Conservation (phyloP, 192 early-diverging fungal genomes). For the Backusella liffmaniae region DNA sequence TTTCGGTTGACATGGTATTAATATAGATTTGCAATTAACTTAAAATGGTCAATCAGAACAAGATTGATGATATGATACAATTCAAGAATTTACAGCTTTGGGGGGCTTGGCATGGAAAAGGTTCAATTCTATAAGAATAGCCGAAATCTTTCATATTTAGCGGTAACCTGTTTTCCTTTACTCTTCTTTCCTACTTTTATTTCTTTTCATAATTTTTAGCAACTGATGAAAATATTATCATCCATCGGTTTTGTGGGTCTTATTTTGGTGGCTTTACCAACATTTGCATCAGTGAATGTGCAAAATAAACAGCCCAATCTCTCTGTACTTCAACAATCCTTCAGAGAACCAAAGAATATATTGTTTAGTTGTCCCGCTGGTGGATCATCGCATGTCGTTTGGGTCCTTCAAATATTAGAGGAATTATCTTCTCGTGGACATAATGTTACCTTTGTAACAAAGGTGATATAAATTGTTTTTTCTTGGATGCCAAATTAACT, state of each 20-base stretch:
- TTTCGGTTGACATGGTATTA: neutral
- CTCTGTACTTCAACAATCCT: neutral
- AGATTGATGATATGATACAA: neutral
- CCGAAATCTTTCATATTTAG: neutral
- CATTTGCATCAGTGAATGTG: neutral
- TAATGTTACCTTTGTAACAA: slow-evolving; percentile 19
- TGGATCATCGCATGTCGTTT: slow-evolving; percentile 23
- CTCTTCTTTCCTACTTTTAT: neutral
- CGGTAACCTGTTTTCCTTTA: neutral
- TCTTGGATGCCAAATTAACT: neutral
- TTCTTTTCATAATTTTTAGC: neutral
- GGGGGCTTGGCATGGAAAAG: neutral
- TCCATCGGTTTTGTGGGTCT: neutral
- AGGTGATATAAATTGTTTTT: neutral
- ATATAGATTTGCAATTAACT: neutral
- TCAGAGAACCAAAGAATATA: slow-evolving; percentile 14
- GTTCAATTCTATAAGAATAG: neutral
- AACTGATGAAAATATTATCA: neutral
- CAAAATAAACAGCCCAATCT: neutral
- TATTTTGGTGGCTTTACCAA: neutral
- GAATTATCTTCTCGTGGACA: slow-evolving; percentile 17
- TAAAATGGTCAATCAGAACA: neutral
- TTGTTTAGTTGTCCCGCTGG: slow-evolving; percentile 9
- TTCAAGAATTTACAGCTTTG: neutral
- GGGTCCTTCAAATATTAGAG: slow-evolving; percentile 25